A percentile compares a stretch with the other conserved stretches of the same genome.
These are phyloP conservation scores for Alternaria dauci DNA, from an alignment of 2,329 filamentous ascomycete genomes.

Conservation along the genomic window DNA sequence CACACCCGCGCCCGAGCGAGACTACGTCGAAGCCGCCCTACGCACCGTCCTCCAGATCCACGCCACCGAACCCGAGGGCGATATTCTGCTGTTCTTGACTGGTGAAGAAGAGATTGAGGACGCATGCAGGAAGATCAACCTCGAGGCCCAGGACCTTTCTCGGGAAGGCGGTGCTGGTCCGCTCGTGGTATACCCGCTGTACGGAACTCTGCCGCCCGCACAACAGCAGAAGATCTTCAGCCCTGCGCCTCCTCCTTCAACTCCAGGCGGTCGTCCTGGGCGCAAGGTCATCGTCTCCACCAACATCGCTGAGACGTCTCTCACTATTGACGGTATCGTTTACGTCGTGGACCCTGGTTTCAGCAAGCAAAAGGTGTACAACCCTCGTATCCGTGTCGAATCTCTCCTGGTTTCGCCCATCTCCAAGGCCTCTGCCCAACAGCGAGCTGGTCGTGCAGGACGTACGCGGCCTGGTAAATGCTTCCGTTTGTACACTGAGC, in stretches of 20 bases:
- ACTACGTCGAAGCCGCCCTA: constrained; percentile 95
- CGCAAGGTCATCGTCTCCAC: constrained; percentile 94
- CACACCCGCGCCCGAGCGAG: constrained; percentile 92
- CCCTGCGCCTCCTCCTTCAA: constrained; percentile 76
- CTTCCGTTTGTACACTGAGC: constrained; percentile 95
- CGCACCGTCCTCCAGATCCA: constrained; percentile 97
- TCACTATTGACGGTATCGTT: constrained; percentile 98
- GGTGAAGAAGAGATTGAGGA: constrained; percentile 99
- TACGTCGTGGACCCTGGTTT: constrained; percentile 99
- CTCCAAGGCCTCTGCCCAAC: constrained; percentile 95
- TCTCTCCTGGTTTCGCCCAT: constrained; percentile 97
- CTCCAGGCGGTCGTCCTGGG: constrained; percentile 82
- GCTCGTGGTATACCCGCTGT: constrained; percentile 88
- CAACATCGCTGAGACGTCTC: constrained; percentile 96
- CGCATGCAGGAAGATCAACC: constrained; percentile 85
- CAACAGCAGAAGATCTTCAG: constrained; percentile 98
- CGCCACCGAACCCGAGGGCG: constrained; percentile 88
- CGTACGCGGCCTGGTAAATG: constrained; percentile 98
- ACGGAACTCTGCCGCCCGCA: constrained; percentile 88
- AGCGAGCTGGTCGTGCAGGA: constrained; percentile 97
- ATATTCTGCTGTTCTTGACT: constrained; percentile 93
- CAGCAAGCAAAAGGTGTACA: constrained; percentile 99
- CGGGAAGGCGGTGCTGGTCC: constrained; percentile 92
- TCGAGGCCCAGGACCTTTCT: constrained; percentile 91
- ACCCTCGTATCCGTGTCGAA: constrained; percentile 94